Percentiles rank a stretch among this genome's conserved stretches.
These are phyloP conservation scores for Penicillium lividum DNA, from an alignment of 495 filamentous ascomycete genomes.

Conservation along the genomic window DNA sequence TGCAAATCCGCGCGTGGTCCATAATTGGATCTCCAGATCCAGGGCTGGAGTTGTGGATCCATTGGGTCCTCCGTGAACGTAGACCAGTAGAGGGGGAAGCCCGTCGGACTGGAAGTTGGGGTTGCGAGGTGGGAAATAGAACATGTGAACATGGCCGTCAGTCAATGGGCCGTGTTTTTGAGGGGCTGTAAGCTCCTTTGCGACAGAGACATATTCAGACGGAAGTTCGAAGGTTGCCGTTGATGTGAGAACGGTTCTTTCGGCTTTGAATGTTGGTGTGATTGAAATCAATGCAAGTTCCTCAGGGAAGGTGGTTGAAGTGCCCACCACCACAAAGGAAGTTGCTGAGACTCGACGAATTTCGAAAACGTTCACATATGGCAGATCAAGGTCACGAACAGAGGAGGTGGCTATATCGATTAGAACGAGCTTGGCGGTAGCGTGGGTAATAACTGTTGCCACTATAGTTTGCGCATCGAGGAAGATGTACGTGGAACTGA, in stretches of 20 bases:
- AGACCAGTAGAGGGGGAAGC: constrained; percentile 47
- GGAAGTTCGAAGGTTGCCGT: constrained; percentile 24
- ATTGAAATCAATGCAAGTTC: constrained; percentile 27
- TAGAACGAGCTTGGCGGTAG: constrained; percentile 25
- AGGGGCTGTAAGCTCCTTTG: constrained; percentile 25
- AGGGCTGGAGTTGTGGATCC: constrained; percentile 31
- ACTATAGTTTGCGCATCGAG: constrained; percentile 39
- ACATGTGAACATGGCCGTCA: constrained; percentile 37
- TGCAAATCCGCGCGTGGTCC: constrained; percentile 53
- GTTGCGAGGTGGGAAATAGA: constrained; percentile 49
- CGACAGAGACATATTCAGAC: constrained; percentile 36
- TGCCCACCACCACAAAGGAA: constrained; percentile 25
- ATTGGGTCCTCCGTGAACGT: constrained; percentile 52
- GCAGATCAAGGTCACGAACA: constrained; percentile 23
- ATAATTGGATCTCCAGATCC: constrained; percentile 46
- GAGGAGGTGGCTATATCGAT: constrained; percentile 22
- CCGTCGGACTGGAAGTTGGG: constrained; percentile 31
- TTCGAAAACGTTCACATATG: constrained; percentile 24
- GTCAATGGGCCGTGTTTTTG: constrained; percentile 26
- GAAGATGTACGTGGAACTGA: constrained; percentile 37
- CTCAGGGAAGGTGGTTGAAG: constrained; percentile 21
- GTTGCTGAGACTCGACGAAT: constrained; percentile 23
- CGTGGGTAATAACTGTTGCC: constrained; percentile 30
- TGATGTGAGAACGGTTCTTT: constrained; percentile 25
- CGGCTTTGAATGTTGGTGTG: constrained; percentile 10